Conservation (phyloP, 2,329 filamentous ascomycete species). For the Fusarium buharicum region DNA sequence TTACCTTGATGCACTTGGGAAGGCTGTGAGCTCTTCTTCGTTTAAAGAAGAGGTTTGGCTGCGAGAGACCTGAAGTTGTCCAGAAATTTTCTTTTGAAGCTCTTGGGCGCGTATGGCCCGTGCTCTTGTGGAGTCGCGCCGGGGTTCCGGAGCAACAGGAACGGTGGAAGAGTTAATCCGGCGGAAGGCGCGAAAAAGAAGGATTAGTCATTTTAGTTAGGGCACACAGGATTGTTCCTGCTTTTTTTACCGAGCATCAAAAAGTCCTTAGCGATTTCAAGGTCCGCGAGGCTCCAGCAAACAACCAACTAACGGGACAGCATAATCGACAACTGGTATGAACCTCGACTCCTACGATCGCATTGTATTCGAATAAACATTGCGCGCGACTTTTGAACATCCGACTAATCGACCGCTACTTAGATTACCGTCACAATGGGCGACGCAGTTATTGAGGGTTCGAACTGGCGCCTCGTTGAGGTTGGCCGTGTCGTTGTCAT, state of each 20-base stretch:
- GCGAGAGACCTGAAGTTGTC: not conserved
- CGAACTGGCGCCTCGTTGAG: constrained; percentile 96
- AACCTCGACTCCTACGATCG: constrained; percentile 46
- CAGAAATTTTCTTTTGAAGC: constrained; percentile 47
- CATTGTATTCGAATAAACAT: constrained; percentile 42
- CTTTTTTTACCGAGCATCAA: constrained; percentile 56
- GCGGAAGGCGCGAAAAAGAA: not conserved
- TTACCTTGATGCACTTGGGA: constrained; percentile 46
- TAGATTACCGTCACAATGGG: constrained; percentile 78
- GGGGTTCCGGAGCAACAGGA: not conserved
- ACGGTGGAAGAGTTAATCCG: constrained; percentile 48
- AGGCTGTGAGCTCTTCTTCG: constrained; percentile 35
- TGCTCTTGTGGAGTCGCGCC: constrained; percentile 17
- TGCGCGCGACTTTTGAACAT: constrained; percentile 42
- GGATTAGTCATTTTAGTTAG: constrained; percentile 51
- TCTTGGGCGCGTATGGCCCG: constrained; percentile 35
- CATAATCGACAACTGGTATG: constrained; percentile 55
- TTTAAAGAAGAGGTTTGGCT: constrained; percentile 14
- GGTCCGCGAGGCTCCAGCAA: constrained; percentile 51
- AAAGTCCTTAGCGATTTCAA: constrained; percentile 55
- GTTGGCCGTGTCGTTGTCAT: constrained; percentile 97
- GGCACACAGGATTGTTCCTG: constrained; percentile 48
- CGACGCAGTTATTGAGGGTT: constrained; percentile 83
- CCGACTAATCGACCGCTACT: constrained; percentile 49
- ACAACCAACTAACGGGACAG: constrained; percentile 54